These are phyloP conservation scores for Stereocaulon alpinum DNA, from an alignment of 495 filamentous ascomycete genomes.

Conservation along the genomic window DNA sequence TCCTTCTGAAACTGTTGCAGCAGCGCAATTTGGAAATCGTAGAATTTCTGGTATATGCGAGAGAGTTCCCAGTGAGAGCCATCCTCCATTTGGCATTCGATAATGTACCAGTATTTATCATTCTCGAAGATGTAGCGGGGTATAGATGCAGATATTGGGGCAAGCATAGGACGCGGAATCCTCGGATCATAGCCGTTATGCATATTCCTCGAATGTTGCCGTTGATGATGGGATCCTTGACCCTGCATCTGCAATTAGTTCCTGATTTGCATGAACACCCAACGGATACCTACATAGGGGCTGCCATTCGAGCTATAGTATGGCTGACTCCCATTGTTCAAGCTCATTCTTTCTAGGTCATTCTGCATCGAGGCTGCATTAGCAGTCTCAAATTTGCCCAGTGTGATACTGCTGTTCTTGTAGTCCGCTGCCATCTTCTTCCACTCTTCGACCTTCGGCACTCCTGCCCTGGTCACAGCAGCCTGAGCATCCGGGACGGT, in stretches of 20 bases:
- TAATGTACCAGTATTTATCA: conserved; percentile 97
- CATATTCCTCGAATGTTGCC: conserved; percentile 37
- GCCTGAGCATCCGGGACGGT: conserved; percentile 75
- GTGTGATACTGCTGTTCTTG: conserved; percentile 95
- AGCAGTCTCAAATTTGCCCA: conserved; percentile 73
- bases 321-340: conserved; percentile 41
- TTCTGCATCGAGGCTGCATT: conserved; percentile 43
- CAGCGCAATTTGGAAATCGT: conserved; percentile 94
- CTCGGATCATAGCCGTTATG: conserved; percentile 25
- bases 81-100: conserved; percentile 85
- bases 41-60: conserved; percentile 95
- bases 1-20: conserved; percentile 90
- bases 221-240: conserved; percentile 32
- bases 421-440: conserved; percentile 99
- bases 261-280: conserved; percentile 10
- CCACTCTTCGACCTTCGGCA: conserved; percentile 98
- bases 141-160: conserved; percentile 69
- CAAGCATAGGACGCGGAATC: conserved; percentile 31
- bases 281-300: conserved; percentile 33
- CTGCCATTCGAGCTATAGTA: conserved; percentile 33
- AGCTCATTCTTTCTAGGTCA: conserved; percentile 71
- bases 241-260: conserved; percentile 3
- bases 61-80: conserved; percentile 86
- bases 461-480: conserved; percentile 78
- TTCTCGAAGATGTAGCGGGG: conserved; percentile 93